Percentiles rank a stretch among this genome's conserved stretches.
Evolutionary conservation across 2,329 filamentous ascomycete species (phyloP).

Genomic region (Xylariaceae sp.): DNA sequence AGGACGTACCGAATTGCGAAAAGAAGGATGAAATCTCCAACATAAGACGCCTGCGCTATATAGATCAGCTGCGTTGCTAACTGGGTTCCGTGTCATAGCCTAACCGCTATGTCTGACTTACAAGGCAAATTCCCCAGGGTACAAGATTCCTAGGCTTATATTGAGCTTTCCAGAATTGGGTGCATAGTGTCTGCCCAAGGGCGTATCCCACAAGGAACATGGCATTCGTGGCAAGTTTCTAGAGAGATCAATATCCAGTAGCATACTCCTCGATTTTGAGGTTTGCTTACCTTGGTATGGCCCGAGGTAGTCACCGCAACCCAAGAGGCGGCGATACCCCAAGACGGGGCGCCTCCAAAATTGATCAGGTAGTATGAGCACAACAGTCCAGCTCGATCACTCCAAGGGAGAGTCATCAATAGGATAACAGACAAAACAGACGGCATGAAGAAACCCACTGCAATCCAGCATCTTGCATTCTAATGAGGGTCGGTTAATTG

Average conservation of each 20-base stretch:
- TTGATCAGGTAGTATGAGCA: slow-evolving; percentile 9
- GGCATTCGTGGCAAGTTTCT: slow-evolving; percentile 9
- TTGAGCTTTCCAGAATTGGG: slow-evolving; percentile 9
- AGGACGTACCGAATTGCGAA: slow-evolving; percentile 5
- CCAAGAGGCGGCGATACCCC: slow-evolving; percentile 7
- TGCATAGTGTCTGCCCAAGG: slow-evolving; percentile 5
- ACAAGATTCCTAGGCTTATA: slow-evolving; percentile 13
- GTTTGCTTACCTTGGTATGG: slow-evolving; percentile 2
- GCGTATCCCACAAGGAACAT: slow-evolving; percentile 8
- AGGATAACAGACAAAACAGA: slow-evolving; percentile 5
- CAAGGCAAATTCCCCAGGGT: slow-evolving; percentile 3
- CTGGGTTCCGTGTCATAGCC: neutral
- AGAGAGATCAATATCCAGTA: neutral
- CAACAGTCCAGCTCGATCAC: slow-evolving; percentile 1
- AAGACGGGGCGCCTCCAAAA: slow-evolving; percentile 8
- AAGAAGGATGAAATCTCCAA: slow-evolving; percentile 5
- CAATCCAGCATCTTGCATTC: slow-evolving; percentile 10
- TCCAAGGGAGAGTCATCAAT: slow-evolving; percentile 7
- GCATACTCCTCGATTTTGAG: neutral
- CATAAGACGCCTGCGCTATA: neutral
- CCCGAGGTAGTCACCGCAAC: slow-evolving; percentile 9
- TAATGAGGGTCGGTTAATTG: neutral
- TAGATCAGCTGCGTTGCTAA: neutral
- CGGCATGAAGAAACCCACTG: slow-evolving; percentile 4
- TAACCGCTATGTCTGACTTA: neutral